Conservation (phyloP, 1,284 basidiomycete species). For the Singerocomus inundabilis region DNA sequence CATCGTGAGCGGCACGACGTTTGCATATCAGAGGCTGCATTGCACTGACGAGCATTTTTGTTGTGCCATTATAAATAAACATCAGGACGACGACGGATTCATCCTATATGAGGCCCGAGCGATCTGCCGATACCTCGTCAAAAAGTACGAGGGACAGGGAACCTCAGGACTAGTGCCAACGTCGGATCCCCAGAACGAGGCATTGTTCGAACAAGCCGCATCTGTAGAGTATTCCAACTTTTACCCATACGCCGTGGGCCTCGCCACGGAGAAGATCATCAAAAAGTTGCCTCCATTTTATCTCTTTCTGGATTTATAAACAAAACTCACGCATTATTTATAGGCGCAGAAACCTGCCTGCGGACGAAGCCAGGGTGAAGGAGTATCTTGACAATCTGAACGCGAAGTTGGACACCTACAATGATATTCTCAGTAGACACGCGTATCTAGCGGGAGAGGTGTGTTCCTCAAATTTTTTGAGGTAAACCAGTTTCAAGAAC, state of each 20-base stretch:
- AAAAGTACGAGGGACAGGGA: slow-evolving; percentile 41
- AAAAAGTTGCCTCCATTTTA: slow-evolving; percentile 32
- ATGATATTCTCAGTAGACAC: slow-evolving; percentile 30
- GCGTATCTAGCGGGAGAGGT: slow-evolving; percentile 33
- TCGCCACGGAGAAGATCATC: slow-evolving; percentile 44
- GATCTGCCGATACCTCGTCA: slow-evolving; percentile 46
- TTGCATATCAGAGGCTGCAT: neutral
- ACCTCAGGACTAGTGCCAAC: slow-evolving; percentile 32
- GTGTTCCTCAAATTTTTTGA: neutral
- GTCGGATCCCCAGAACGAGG: slow-evolving; percentile 35
- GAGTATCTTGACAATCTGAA: slow-evolving; percentile 28
- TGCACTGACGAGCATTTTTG: no score
- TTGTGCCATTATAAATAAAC: no score
- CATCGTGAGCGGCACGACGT: slow-evolving; percentile 35
- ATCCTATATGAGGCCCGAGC: slow-evolving; percentile 49
- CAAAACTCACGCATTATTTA: neutral
- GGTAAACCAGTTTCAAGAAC: neutral
- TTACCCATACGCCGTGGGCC: slow-evolving; percentile 33
- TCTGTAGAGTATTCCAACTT: slow-evolving; percentile 32
- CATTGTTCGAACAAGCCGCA: slow-evolving; percentile 49
- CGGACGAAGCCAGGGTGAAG: slow-evolving; percentile 33
- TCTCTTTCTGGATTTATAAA: neutral
- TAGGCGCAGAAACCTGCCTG: slow-evolving; percentile 20
- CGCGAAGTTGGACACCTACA: slow-evolving; percentile 31
- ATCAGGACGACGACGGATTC: slow-evolving; percentile 43